Conservation (phyloP, 2,329 filamentous ascomycete genomes). For the Tolypocladium tropicale region DNA sequence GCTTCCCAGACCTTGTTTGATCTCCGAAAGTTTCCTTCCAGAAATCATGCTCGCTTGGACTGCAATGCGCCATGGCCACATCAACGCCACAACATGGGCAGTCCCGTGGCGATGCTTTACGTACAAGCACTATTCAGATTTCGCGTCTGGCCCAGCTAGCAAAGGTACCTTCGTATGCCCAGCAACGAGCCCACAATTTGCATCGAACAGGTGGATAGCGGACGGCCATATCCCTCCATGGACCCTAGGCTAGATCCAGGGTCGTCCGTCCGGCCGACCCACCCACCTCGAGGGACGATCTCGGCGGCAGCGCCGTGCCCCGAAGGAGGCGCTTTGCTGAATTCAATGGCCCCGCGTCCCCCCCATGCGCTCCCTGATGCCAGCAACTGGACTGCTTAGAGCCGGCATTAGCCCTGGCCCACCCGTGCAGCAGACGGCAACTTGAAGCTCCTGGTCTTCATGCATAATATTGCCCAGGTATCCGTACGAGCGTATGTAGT, state of each 20-base stretch:
- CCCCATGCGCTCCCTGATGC: background rate
- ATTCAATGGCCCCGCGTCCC: background rate
- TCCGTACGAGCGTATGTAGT: no score
- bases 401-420: slow-evolving; percentile 15
- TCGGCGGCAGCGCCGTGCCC: slow-evolving; percentile 6
- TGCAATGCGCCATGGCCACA: background rate
- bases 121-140: background rate
- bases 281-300: slow-evolving; percentile 16
- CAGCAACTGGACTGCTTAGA: slow-evolving; percentile 21
- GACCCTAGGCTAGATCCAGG: slow-evolving; percentile 8
- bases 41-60: background rate
- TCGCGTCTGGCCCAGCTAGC: background rate
- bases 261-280: slow-evolving; percentile 15
- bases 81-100: background rate
- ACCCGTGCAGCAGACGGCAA: background rate
- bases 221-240: background rate
- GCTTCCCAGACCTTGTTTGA: background rate
- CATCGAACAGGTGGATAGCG: background rate
- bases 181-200: background rate
- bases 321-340: background rate
- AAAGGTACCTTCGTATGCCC: background rate
- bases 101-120: slow-evolving; percentile 1
- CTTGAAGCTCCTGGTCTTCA: background rate
- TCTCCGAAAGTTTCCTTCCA: background rate
- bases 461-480: background rate